Percentiles rank a stretch among this genome's conserved stretches.
phyloP scores from a whole-genome alignment of 2,329 filamentous ascomycete genomes.

The Phyllachora maydis region DNA sequence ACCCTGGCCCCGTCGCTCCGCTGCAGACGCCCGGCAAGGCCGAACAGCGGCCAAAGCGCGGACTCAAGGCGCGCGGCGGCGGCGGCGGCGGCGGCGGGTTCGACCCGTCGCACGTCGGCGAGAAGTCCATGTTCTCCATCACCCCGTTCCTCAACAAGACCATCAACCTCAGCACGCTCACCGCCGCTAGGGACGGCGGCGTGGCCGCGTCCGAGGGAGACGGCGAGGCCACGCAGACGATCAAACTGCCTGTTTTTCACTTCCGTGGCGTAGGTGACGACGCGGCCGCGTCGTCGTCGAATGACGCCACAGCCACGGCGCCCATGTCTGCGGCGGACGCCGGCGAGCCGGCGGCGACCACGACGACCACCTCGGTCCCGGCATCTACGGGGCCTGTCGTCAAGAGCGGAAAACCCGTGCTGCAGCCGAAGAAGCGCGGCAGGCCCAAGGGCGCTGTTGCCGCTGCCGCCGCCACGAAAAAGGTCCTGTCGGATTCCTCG shows the following conservation, averaged over 20 bases:
- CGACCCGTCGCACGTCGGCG: constrained; percentile 43
- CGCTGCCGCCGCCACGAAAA: too few species aligned
- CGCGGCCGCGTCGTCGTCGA: constrained; percentile 3
- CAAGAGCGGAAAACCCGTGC: constrained; percentile 5
- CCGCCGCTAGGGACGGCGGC: constrained; percentile 5
- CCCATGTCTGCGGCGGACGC: too few species aligned
- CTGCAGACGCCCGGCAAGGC: constrained; percentile 19
- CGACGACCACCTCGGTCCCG: background rate
- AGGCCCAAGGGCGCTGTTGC: too few species aligned
- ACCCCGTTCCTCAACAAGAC: constrained; percentile 73
- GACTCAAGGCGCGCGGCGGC: constrained; percentile 34
- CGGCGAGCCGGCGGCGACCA: background rate
- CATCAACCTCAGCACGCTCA: constrained; percentile 24
- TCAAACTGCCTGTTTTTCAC: constrained; percentile 3
- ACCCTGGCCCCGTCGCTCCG: constrained; percentile 27
- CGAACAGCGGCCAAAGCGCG: constrained; percentile 17
- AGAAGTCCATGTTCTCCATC: constrained; percentile 85
- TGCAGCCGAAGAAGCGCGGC: constrained; percentile 18
- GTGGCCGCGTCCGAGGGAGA: too few species aligned
- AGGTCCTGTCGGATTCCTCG: constrained; percentile 21
- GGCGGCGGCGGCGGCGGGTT: too few species aligned
- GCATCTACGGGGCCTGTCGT: too few species aligned
- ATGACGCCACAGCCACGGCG: constrained; percentile 1
- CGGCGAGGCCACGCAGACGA: too few species aligned
- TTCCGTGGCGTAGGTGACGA: constrained; percentile 4